Conservation (phyloP, 169 alveolate species). For the Plasmodium cynomolgi region DNA sequence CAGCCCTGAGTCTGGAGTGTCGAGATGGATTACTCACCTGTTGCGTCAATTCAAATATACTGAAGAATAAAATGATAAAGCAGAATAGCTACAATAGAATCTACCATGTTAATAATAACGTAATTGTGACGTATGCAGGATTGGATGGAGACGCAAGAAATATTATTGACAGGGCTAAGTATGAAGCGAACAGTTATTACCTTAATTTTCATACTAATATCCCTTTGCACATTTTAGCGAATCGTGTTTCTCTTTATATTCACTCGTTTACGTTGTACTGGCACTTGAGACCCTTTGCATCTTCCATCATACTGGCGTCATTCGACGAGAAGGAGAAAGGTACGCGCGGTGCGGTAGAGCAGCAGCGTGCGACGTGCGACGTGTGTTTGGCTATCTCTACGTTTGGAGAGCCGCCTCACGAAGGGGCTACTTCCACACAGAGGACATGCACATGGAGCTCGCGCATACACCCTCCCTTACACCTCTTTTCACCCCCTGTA, state of each 20-base stretch:
- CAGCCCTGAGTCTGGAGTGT: constrained; percentile 92
- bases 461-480: not conserved
- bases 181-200: constrained; percentile 90
- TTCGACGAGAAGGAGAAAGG: constrained; percentile 85
- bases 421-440: too few relatives aligned
- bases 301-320: constrained; percentile 90
- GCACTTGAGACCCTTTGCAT: constrained; percentile 95
- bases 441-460: not conserved
- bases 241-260: constrained; percentile 92
- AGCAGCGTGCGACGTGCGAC: too few relatives aligned
- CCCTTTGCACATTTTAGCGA: constrained; percentile 93
- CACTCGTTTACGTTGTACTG: constrained; percentile 93
- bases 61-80: constrained; percentile 76
- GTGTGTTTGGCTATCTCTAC: too few relatives aligned
- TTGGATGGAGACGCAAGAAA: constrained; percentile 94
- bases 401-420: too few relatives aligned
- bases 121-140: constrained; percentile 93
- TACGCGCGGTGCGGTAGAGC: too few relatives aligned
- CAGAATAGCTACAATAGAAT: constrained; percentile 88
- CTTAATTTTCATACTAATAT: constrained; percentile 91
- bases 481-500: constrained; percentile 41
- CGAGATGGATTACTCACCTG: constrained; percentile 93
- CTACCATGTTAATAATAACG: constrained; percentile 86
- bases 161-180: constrained; percentile 91
- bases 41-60: constrained; percentile 43